Conservation (phyloP, 495 filamentous ascomycete species). For the Neurospora cerealis region DNA sequence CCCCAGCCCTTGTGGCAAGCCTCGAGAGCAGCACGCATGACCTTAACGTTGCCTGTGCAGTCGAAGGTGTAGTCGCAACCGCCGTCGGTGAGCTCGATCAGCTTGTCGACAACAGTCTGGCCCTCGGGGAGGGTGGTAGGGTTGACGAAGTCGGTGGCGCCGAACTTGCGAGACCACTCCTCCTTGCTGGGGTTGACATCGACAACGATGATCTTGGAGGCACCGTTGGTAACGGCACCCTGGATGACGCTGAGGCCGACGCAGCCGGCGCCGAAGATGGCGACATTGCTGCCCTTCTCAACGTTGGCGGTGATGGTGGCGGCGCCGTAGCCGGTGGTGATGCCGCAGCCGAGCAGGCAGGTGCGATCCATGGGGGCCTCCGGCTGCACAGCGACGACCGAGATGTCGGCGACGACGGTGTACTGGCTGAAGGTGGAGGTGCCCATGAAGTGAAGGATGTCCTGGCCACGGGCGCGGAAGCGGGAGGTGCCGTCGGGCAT, state of each 20-base stretch:
- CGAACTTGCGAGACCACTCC: constrained; percentile 86
- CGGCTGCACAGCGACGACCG: constrained; percentile 83
- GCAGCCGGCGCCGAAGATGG: constrained; percentile 91
- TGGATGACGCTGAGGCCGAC: constrained; percentile 92
- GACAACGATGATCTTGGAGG: constrained; percentile 85
- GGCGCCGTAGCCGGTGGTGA: constrained; percentile 96
- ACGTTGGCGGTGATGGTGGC: constrained; percentile 86
- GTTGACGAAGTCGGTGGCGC: constrained; percentile 95
- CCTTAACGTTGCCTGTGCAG: constrained; percentile 92
- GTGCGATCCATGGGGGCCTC: constrained; percentile 94
- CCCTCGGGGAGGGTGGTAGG: constrained; percentile 63
- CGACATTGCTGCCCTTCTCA: constrained; percentile 82
- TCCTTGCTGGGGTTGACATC: constrained; percentile 92
- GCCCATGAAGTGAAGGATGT: constrained; percentile 97
- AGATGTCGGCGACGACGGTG: constrained; percentile 97
- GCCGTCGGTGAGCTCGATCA: constrained; percentile 98
- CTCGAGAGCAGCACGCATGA: constrained; percentile 94
- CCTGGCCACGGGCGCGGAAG: constrained; percentile 87
- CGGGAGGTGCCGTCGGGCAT: constrained; percentile 97
- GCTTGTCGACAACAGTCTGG: constrained; percentile 75
- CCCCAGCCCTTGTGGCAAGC: constrained; percentile 99
- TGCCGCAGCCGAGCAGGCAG: constrained; percentile 92
- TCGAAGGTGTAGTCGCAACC: constrained; percentile 99
- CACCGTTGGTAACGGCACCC: constrained; percentile 81
- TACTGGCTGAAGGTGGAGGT: constrained; percentile 98